Evolutionary conservation across 257 asterid genomes (phyloP).

Genomic region (Leonotis leonurus): DNA sequence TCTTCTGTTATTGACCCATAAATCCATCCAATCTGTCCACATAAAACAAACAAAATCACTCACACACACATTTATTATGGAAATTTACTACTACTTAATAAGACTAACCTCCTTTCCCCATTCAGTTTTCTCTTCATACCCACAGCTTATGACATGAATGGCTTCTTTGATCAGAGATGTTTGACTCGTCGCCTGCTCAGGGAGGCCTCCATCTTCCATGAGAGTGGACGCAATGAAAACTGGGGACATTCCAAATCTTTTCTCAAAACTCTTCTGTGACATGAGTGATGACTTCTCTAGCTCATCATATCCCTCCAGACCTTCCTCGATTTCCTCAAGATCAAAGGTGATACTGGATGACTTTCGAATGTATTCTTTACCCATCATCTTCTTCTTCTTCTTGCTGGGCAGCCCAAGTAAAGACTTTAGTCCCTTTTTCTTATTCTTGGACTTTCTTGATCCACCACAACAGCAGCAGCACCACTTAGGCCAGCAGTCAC

Average conservation of each 20-base stretch:
- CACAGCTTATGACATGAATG: conserved; percentile 81
- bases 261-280: conserved; percentile 77
- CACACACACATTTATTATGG: too few relatives aligned
- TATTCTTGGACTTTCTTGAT: conserved; percentile 55
- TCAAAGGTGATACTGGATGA: conserved; percentile 48
- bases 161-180: conserved; percentile 64
- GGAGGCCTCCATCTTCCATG: conserved; percentile 78
- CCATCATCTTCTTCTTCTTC: conserved; percentile 27
- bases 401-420: conserved; percentile 37
- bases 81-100: neutral
- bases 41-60: too few relatives aligned
- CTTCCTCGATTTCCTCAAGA: conserved; percentile 85
- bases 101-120: conserved; percentile 72
- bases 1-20: conserved; percentile 86
- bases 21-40: conserved; percentile 78
- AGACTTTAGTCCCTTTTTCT: conserved; percentile 57
- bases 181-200: conserved; percentile 59
- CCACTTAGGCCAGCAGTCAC: conserved; percentile 25
- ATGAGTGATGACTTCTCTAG: conserved; percentile 74
- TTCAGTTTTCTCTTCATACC: conserved; percentile 82
- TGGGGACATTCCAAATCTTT: conserved; percentile 74
- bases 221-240: conserved; percentile 71
- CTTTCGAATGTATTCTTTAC: conserved; percentile 24
- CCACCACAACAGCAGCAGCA: conserved; percentile 60
- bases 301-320: conserved; percentile 81